A percentile compares a stretch with the other conserved stretches of the same genome.
Conservation (phyloP, 768 basidiomycete species). For the Tylopilus balloui region DNA sequence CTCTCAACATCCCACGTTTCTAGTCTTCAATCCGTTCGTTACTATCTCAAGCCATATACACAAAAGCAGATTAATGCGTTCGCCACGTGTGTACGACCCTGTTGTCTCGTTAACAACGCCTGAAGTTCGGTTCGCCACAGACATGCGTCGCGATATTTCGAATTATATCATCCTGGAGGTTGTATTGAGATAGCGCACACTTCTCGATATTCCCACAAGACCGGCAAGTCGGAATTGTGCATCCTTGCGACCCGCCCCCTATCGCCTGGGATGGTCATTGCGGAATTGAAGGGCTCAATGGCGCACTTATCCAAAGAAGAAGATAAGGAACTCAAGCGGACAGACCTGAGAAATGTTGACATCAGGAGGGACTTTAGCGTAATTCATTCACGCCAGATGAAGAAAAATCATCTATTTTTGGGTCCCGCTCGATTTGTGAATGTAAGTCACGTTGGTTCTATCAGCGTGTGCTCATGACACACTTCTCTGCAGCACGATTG, state of each 20-base stretch:
- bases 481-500: conserved; percentile 70
- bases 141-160: conserved; percentile 85
- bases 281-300: conserved; percentile 89
- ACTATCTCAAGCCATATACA: conserved; percentile 68
- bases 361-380: conserved; percentile 88
- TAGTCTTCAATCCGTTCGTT: conserved; percentile 72
- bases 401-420: conserved; percentile 87
- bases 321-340: conserved; percentile 81
- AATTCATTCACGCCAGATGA: conserved; percentile 87
- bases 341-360: conserved; percentile 61
- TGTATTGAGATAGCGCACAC: conserved; percentile 88
- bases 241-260: conserved; percentile 77
- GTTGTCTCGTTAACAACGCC: conserved; percentile 25
- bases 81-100: conserved; percentile 67
- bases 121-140: conserved; percentile 39
- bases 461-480: background rate
- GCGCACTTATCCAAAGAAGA: conserved; percentile 83
- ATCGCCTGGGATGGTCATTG: conserved; percentile 64
- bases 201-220: conserved; percentile 79
- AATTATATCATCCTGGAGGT: conserved; percentile 78
- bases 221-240: conserved; percentile 85
- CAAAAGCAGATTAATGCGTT: conserved; percentile 89
- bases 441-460: conserved; percentile 43
- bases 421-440: conserved; percentile 92
- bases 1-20: conserved; percentile 15